Conservation (phyloP, 2,329 filamentous ascomycete species). For the Fusarium sp. region DNA sequence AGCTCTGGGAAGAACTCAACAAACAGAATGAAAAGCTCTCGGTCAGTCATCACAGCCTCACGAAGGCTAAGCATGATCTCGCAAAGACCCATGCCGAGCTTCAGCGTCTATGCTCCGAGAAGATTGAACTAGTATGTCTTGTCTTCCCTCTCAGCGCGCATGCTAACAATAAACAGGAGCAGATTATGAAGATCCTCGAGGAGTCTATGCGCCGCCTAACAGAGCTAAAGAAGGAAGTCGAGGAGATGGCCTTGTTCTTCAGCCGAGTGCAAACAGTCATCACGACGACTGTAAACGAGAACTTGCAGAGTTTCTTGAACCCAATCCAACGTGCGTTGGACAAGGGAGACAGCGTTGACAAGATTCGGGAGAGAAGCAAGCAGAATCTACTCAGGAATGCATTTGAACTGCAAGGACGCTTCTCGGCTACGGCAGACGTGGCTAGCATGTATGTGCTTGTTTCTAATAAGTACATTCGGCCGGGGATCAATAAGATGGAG, state of each 20-base stretch:
- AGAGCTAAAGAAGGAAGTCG: neutral
- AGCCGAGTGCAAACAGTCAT: neutral
- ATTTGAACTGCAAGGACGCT: neutral
- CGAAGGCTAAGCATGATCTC: neutral
- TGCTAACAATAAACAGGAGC: neutral
- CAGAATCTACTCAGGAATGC: neutral
- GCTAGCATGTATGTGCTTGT: neutral
- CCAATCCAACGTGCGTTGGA: neutral
- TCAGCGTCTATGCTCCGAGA: neutral
- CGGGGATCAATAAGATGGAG: neutral
- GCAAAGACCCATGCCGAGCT: neutral
- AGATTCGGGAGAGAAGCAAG: neutral
- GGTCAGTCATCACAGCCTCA: neutral
- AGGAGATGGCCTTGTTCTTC: neutral
- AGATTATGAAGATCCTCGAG: neutral
- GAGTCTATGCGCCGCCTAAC: neutral
- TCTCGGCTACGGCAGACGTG: neutral
- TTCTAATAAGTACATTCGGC: neutral
- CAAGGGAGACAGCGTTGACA: neutral
- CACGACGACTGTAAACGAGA: neutral
- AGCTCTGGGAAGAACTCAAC: neutral
- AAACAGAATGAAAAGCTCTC: neutral
- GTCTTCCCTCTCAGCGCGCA: fast-evolving
- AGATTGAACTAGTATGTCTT: neutral
- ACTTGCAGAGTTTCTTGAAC: neutral